Evolutionary conservation across 169 alveolate genomes (phyloP), one percentile per base, ranked within the genome.

Genomic region (Cryptosporidium parvum): DNA sequence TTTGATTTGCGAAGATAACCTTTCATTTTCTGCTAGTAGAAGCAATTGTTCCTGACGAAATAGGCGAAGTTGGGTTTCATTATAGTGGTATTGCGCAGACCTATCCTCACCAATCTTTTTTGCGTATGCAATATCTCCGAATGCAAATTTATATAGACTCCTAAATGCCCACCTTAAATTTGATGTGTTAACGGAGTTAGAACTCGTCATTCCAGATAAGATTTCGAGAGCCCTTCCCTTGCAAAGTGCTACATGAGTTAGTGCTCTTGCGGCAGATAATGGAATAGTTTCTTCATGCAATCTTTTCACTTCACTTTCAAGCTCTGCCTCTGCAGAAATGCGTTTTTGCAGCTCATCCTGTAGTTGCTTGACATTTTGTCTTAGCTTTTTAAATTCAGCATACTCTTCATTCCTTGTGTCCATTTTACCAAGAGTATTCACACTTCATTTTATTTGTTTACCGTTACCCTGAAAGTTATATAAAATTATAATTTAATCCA

Each of bases 11-110:
- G 91, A 53, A 33, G 85, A 73, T 48, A 92, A 93, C 51, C 94
- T 26, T 84, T 92, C 94, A 69, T 92, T 92, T 69, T 92, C 94
- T 29, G 94, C 93, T 14, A 92, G 68, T 42, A 92, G 84, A 5
- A 91, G 59, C 33, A 92, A 85, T 67, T 92, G 94, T 70, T 92
- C 94, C 56, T 92, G 94, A n/a, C 94, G 73, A 10, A 92, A 85
- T 45, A 92, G 62, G 70, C 94, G 91, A 52, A 92, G 87, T 42
- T 92, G 94, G 42, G 91, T 68, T 61, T 92, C 94, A 65, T 80
- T 80, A 59, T 80, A 80, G 45, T 80, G 89, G 44, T 80, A 80
- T 45, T 80, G 89, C 12, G 89, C 89, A 62, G 89, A 80, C 35
- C 89, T 80, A 39, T 80, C 89, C 23, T 62, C 89, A 3, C 89